Evolutionary conservation across 1,284 basidiomycete species (phyloP).

Genomic region (Trichosporon faecale): DNA sequence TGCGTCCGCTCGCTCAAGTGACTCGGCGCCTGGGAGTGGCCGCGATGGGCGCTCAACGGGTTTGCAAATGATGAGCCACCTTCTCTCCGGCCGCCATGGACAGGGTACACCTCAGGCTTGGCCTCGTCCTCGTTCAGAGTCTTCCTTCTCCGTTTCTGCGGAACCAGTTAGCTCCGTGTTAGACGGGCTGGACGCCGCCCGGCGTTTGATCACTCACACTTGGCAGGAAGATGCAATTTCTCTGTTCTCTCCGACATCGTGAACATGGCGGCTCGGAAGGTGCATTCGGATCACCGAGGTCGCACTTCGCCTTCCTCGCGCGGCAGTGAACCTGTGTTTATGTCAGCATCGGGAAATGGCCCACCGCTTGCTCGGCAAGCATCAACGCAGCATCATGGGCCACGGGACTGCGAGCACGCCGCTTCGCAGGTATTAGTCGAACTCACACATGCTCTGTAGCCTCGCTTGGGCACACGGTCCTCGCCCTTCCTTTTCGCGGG

Average conservation of each 20-base stretch:
- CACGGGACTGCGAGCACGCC: neutral
- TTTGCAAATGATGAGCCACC: slow-evolving; percentile 4
- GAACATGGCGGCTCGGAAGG: slow-evolving; percentile 53
- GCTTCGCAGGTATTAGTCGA: neutral
- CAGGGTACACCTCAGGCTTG: slow-evolving; percentile 28
- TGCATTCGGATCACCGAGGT: slow-evolving; percentile 53
- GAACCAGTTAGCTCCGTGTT: neutral
- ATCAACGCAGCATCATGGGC: neutral
- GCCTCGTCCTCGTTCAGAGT: slow-evolving; percentile 25
- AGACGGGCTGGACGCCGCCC: neutral
- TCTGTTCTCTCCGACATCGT: slow-evolving; percentile 52
- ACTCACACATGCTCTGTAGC: slow-evolving; percentile 47
- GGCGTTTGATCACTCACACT: slow-evolving; percentile 31
- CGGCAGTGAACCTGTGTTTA: slow-evolving; percentile 46
- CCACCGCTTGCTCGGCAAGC: neutral
- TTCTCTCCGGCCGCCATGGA: neutral
- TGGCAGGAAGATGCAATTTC: slow-evolving; percentile 53
- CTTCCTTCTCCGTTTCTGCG: slow-evolving; percentile 43
- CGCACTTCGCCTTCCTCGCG: slow-evolving; percentile 53
- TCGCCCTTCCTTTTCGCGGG: slow-evolving; percentile 26
- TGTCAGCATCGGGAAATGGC: neutral
- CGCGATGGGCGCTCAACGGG: neutral
- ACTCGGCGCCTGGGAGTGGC: neutral
- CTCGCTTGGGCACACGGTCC: slow-evolving; percentile 39
- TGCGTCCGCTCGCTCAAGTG: neutral